Percentiles rank a stretch among this genome's conserved stretches.
Conservation (phyloP, 1,284 basidiomycete species). For the Cryptococcus deneoformans region DNA sequence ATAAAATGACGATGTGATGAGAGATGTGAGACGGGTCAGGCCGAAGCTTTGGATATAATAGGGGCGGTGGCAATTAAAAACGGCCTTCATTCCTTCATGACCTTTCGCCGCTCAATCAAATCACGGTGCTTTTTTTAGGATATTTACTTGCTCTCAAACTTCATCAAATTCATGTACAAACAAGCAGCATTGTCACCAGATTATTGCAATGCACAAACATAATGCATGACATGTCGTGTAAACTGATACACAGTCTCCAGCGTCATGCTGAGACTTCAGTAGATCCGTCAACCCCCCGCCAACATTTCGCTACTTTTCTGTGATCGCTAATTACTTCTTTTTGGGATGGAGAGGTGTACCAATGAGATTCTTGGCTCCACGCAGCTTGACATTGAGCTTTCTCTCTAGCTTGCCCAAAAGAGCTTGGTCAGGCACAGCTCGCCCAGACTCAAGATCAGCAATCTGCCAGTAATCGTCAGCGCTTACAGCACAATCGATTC, state of each 20-base stretch:
- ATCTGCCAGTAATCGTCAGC: conserved; percentile 27
- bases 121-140: too few relatives aligned
- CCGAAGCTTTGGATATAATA: too few relatives aligned
- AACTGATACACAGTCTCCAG: background rate
- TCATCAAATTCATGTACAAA: too few relatives aligned
- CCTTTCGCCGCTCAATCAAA: too few relatives aligned
- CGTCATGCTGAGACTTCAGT: background rate
- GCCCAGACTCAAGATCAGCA: conserved; percentile 80
- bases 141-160: too few relatives aligned
- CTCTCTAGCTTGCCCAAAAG: conserved; percentile 92
- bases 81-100: too few relatives aligned
- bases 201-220: background rate
- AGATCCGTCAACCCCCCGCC: background rate
- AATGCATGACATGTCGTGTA: background rate
- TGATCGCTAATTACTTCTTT: conserved; percentile 29
- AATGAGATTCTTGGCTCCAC: conserved; percentile 59
- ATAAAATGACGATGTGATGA: too few relatives aligned
- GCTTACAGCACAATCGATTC: background rate
- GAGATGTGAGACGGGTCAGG: too few relatives aligned
- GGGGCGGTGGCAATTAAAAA: too few relatives aligned
- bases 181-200: background rate
- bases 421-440: conserved; percentile 85
- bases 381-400: conserved; percentile 82
- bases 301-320: background rate
- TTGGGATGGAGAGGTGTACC: conserved; percentile 47